Conservation (phyloP, 805 yeast genomes). For the Zygotorulaspora chibaensis region DNA sequence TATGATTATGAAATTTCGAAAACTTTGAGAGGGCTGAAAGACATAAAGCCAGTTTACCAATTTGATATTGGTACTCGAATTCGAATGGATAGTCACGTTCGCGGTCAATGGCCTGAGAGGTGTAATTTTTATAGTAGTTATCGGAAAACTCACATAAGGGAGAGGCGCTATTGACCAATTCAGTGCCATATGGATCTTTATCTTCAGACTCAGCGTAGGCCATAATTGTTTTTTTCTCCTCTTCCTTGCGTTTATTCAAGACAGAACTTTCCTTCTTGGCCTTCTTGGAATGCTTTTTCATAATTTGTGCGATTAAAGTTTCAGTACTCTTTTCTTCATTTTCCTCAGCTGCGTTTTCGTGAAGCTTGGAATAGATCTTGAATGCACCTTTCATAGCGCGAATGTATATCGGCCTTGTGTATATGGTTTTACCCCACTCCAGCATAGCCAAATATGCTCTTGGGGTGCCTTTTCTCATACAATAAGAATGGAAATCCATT, state of each 20-base stretch:
- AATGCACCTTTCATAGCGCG: slow-evolving; percentile 66
- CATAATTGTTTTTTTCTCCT: slow-evolving; percentile 42
- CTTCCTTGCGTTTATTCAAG: slow-evolving; percentile 48
- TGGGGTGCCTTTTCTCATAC: slow-evolving; percentile 86
- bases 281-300: slow-evolving; percentile 42
- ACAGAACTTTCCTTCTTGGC: slow-evolving; percentile 53
- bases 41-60: slow-evolving; percentile 32
- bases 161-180: slow-evolving; percentile 34
- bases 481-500: slow-evolving; percentile 89
- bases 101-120: slow-evolving; percentile 44
- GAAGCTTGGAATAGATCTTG: slow-evolving; percentile 46
- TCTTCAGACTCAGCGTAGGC: slow-evolving; percentile 50
- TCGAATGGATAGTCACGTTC: slow-evolving; percentile 27
- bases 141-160: slow-evolving; percentile 44
- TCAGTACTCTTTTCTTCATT: slow-evolving; percentile 13
- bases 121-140: slow-evolving; percentile 39
- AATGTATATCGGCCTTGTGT: slow-evolving; percentile 63
- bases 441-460: slow-evolving; percentile 74
- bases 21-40: slow-evolving; percentile 28
- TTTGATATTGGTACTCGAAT: slow-evolving; percentile 28
- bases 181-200: slow-evolving; percentile 58
- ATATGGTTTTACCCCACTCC: slow-evolving; percentile 77
- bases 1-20: slow-evolving; percentile 17
- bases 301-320: slow-evolving; percentile 10
- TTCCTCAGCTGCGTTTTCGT: slow-evolving; percentile 16